A percentile compares a stretch with the other conserved stretches of the same genome.
Conservation (phyloP, 176 grass and related monocot genomes). For the Puccinellia tenuiflora region DNA sequence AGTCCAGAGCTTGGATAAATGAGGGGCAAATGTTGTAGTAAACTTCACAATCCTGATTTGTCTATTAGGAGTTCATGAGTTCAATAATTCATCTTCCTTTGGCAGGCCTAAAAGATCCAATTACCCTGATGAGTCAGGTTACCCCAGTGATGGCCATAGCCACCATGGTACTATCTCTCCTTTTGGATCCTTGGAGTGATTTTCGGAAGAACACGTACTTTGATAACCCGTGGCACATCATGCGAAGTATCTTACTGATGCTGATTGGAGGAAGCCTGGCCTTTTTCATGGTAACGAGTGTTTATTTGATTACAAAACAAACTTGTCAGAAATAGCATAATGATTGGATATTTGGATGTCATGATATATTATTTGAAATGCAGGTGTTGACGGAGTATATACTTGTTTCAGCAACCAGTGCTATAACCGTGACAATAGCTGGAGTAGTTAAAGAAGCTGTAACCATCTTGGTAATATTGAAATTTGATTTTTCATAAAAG, state of each 20-base stretch:
- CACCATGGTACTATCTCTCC: conserved; percentile 82
- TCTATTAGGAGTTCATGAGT: conserved; percentile 19
- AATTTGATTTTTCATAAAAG: not conserved
- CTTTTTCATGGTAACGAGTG: conserved; percentile 88
- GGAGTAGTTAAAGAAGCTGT: conserved; percentile 99
- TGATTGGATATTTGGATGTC: conserved; percentile 12
- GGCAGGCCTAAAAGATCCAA: conserved; percentile 93
- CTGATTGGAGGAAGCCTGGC: conserved; percentile 79
- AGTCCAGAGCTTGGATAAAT: conserved; percentile 11
- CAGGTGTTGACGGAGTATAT: conserved; percentile 99
- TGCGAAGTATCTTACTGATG: conserved; percentile 87
- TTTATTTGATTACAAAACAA: not conserved
- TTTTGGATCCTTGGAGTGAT: conserved; percentile 93
- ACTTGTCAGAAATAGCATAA: not conserved
- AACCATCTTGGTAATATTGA: conserved; percentile 83
- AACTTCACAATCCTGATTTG: conserved; percentile 1
- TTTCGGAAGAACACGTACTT: conserved; percentile 83
- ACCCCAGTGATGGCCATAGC: conserved; percentile 90
- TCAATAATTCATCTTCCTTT: conserved; percentile 24
- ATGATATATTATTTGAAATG: conserved; percentile 34
- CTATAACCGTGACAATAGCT: conserved; percentile 96
- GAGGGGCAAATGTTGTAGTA: not conserved
- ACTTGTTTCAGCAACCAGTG: conserved; percentile 99
- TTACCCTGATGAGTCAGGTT: conserved; percentile 93
- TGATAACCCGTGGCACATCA: conserved; percentile 77